Percentiles rank a stretch among this genome's conserved stretches.
Conservation (phyloP, 2,329 filamentous ascomycete species). For the Meredithiella fracta region DNA sequence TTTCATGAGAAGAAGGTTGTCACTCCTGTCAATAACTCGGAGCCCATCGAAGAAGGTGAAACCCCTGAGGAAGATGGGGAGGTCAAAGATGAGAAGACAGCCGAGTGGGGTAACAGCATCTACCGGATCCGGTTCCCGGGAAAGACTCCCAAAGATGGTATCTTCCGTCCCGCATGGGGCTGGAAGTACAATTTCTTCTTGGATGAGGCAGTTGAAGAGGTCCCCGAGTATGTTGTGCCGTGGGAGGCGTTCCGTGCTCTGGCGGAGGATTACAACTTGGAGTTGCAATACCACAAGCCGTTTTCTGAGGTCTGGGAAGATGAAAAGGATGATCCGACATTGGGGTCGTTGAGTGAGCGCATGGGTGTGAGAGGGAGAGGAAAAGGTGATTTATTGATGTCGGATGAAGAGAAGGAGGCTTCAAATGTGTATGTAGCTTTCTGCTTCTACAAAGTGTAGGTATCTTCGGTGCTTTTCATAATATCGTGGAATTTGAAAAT, state of each 20-base stretch:
- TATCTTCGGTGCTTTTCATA: not conserved
- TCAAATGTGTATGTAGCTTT: constrained; percentile 85
- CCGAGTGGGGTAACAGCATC: constrained; percentile 84
- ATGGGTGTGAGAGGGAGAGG: constrained; percentile 76
- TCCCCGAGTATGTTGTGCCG: constrained; percentile 93
- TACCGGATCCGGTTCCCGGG: constrained; percentile 82
- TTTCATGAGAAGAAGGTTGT: constrained; percentile 37
- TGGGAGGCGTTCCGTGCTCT: constrained; percentile 95
- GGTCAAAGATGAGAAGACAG: constrained; percentile 45
- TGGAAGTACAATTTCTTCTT: constrained; percentile 98
- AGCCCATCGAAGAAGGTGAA: constrained; percentile 21
- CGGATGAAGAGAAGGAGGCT: constrained; percentile 80
- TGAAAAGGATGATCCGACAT: constrained; percentile 67
- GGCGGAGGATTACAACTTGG: constrained; percentile 91
- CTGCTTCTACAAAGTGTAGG: constrained; percentile 85
- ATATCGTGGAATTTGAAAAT: not conserved
- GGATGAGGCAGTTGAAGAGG: constrained; percentile 86
- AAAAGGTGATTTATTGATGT: constrained; percentile 51
- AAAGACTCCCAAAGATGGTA: constrained; percentile 65
- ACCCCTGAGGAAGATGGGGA: constrained; percentile 28
- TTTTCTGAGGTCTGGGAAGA: constrained; percentile 86
- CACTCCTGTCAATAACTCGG: constrained; percentile 22
- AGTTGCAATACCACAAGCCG: constrained; percentile 81
- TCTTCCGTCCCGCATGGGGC: constrained; percentile 86
- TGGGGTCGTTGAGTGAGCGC: constrained; percentile 78